Conservation (phyloP, 2,329 filamentous ascomycete species). For the Cercospora nicotianae region DNA sequence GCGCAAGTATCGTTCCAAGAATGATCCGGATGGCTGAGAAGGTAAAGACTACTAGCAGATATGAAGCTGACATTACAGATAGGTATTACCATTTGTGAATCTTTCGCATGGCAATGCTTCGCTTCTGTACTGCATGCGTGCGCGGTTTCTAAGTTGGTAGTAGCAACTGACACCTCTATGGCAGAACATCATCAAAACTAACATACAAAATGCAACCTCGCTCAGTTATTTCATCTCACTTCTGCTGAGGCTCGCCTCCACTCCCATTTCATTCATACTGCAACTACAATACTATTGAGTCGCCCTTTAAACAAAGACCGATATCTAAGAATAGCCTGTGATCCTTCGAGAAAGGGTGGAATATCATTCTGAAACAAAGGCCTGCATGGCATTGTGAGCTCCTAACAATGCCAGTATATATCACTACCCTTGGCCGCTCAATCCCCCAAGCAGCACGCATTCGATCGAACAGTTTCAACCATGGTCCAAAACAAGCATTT, state of each 20-base stretch:
- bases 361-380: neutral
- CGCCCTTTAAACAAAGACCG: neutral
- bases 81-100: neutral
- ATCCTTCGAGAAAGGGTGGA: neutral
- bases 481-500: constrained; percentile 10
- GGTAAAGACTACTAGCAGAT: neutral
- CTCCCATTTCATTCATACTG: neutral
- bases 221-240: neutral
- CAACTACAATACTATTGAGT: neutral
- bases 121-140: neutral
- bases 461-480: neutral
- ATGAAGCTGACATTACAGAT: neutral
- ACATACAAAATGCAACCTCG: neutral
- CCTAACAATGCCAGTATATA: neutral
- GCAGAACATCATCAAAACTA: neutral
- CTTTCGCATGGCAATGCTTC: neutral
- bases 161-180: neutral
- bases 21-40: neutral
- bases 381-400: neutral
- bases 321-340: neutral
- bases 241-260: neutral
- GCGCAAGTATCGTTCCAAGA: neutral
- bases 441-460: neutral
- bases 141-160: neutral
- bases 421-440: neutral